Percentiles rank a stretch among this genome's conserved stretches.
These are phyloP conservation scores for Tetraselmis chui DNA, from an alignment of 139 green algal species.

Conservation along the genomic window DNA sequence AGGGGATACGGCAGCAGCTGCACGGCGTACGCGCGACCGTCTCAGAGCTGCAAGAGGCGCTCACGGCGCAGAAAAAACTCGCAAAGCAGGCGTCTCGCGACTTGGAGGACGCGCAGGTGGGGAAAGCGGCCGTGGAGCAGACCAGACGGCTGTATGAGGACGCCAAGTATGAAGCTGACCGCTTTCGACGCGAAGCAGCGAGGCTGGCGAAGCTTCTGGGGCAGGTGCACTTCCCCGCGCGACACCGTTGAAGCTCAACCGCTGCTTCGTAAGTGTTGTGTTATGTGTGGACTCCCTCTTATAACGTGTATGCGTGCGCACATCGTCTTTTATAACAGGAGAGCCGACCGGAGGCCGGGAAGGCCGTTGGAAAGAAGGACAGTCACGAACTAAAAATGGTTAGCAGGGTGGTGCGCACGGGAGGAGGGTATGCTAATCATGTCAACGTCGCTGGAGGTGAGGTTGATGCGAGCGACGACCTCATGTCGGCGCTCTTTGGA, in stretches of 20 bases:
- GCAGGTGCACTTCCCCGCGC: neutral
- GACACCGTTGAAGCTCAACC: too few relatives aligned
- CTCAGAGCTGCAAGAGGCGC: neutral
- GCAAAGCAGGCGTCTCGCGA: neutral
- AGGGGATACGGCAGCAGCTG: neutral
- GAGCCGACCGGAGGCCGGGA: too few relatives aligned
- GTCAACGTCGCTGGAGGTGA: neutral
- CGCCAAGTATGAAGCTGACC: neutral
- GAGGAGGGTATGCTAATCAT: neutral
- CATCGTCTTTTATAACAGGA: too few relatives aligned
- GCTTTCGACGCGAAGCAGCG: neutral
- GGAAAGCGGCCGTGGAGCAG: neutral
- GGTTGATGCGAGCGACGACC: too few relatives aligned
- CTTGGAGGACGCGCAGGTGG: too few relatives aligned
- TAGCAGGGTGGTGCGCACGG: neutral
- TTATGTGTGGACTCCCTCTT: too few relatives aligned
- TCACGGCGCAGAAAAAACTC: neutral
- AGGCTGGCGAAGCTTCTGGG: neutral
- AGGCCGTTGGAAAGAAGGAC: neutral
- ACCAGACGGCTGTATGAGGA: neutral
- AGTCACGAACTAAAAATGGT: neutral
- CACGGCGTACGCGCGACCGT: neutral
- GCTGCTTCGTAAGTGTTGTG: too few relatives aligned
- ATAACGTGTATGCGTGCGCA: too few relatives aligned
- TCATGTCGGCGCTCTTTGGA: too few relatives aligned